Percentiles rank a stretch among this genome's conserved stretches.
phyloP scores from a whole-genome alignment of 2,329 filamentous ascomycete genomes.

The Tolypocladium guangdongense region DNA sequence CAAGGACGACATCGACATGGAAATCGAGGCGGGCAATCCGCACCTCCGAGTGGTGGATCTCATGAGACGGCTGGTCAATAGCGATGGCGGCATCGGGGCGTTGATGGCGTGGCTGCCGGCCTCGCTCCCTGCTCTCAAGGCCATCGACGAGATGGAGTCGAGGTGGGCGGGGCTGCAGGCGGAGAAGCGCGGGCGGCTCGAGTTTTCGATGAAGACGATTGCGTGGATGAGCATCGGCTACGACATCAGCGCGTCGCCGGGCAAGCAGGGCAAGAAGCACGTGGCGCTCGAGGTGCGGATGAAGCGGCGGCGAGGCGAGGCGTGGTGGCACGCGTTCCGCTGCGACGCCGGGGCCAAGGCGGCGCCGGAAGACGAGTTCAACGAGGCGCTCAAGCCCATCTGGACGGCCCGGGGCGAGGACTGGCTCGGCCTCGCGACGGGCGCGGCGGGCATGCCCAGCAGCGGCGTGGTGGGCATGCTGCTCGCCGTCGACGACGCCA shows the following conservation, averaged over 20 bases:
- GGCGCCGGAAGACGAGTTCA: conserved; percentile 22
- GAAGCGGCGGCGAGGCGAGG: conserved; percentile 32
- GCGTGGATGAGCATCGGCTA: conserved; percentile 51
- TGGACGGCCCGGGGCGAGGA: conserved; percentile 33
- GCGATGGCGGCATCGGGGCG: conserved; percentile 37
- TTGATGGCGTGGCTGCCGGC: conserved; percentile 44
- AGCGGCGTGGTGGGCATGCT: conserved; percentile 35
- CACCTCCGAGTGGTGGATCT: conserved; percentile 53
- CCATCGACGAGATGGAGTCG: conserved; percentile 48
- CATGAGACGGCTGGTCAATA: conserved; percentile 47
- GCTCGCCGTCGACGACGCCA: conserved; percentile 32
- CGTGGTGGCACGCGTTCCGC: conserved; percentile 41
- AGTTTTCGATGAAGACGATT: conserved; percentile 40
- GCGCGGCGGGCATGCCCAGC: conserved; percentile 32
- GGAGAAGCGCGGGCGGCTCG: conserved; percentile 34
- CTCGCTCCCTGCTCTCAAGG: conserved; percentile 54
- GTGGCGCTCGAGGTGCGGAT: conserved; percentile 44
- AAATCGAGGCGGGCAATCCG: conserved; percentile 52
- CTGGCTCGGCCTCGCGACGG: conserved; percentile 36
- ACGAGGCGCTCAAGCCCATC: conserved; percentile 28
- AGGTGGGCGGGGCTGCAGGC: conserved; percentile 33
- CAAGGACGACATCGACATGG: conserved; percentile 41
- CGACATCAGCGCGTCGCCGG: conserved; percentile 20
- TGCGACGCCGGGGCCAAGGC: conserved; percentile 8
- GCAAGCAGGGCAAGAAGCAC: conserved; percentile 16